Evolutionary conservation across 225 moss, liverwort and hornwort genomes (phyloP).

Genomic region (Anthoceros angustus): DNA sequence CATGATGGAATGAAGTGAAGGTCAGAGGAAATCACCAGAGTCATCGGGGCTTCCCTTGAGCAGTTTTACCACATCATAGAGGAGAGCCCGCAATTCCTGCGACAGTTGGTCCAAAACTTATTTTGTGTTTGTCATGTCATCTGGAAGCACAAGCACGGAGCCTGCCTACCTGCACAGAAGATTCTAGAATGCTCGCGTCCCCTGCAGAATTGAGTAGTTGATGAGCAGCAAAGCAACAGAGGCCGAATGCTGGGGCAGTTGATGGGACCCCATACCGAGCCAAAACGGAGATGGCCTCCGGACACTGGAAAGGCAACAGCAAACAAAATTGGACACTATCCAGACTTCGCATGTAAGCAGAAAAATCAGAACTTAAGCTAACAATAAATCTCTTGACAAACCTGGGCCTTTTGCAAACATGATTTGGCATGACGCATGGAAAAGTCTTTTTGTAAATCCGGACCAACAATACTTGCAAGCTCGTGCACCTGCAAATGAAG

Average conservation of each 20-base stretch:
- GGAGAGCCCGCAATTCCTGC: conserved; percentile 4
- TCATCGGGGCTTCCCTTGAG: background rate
- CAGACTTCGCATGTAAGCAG: background rate
- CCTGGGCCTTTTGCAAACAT: conserved; percentile 51
- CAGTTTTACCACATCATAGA: background rate
- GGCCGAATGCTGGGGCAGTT: conserved; percentile 37
- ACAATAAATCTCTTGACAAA: conserved; percentile 9
- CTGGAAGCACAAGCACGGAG: background rate
- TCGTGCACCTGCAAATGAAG: conserved; percentile 58
- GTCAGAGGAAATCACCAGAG: background rate
- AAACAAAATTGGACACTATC: background rate
- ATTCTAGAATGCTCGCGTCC: conserved; percentile 19
- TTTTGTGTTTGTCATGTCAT: background rate
- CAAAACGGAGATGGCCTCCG: conserved; percentile 51
- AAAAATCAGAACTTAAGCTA: background rate
- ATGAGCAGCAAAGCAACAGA: conserved; percentile 51
- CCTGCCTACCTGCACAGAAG: conserved; percentile 30
- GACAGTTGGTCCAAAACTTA: background rate
- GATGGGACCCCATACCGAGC: conserved; percentile 51
- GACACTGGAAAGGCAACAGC: conserved; percentile 20
- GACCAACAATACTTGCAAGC: conserved; percentile 53
- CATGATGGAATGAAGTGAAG: too few species aligned
- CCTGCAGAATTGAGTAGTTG: conserved; percentile 35
- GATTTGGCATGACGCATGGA: conserved; percentile 72
- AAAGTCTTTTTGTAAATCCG: conserved; percentile 44